Evolutionary conservation across 169 alveolate species (phyloP).

Genomic region (Cryptosporidium meleagridis): DNA sequence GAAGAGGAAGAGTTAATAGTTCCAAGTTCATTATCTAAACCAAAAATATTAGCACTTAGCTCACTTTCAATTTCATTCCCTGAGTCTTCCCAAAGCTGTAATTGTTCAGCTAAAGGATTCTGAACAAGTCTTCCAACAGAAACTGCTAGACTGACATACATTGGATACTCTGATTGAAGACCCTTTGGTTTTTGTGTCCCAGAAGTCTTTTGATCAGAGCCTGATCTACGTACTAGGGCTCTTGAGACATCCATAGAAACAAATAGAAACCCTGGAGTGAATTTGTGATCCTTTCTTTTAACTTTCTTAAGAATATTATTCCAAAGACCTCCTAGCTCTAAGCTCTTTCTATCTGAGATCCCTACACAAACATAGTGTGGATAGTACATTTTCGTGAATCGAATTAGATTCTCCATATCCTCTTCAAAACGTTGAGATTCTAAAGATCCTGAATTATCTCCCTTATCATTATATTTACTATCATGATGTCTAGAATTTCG

Average conservation of each 20-base stretch:
- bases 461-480: not conserved
- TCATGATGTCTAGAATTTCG: not conserved
- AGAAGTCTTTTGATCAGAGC: not conserved
- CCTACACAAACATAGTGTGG: constrained; percentile 71
- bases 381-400: constrained; percentile 42
- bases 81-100: constrained; percentile 83
- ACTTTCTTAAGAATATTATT: constrained; percentile 29
- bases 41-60: not conserved
- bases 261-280: constrained; percentile 18
- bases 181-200: constrained; percentile 77
- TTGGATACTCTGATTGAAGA: constrained; percentile 65
- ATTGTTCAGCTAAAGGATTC: constrained; percentile 85
- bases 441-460: constrained; percentile 1
- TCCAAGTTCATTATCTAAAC: not conserved
- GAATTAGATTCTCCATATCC: constrained; percentile 32
- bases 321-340: constrained; percentile 51
- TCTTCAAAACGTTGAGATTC: constrained; percentile 63
- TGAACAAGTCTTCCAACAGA: constrained; percentile 85
- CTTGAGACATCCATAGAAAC: constrained; percentile 70
- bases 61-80: constrained; percentile 71
- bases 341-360: constrained; percentile 32
- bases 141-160: constrained; percentile 78
- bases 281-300: constrained; percentile 23
- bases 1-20: not conserved
- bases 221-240: constrained; percentile 30